These are phyloP conservation scores for Candida germanica DNA, from an alignment of 805 yeast species.

Conservation along the genomic window DNA sequence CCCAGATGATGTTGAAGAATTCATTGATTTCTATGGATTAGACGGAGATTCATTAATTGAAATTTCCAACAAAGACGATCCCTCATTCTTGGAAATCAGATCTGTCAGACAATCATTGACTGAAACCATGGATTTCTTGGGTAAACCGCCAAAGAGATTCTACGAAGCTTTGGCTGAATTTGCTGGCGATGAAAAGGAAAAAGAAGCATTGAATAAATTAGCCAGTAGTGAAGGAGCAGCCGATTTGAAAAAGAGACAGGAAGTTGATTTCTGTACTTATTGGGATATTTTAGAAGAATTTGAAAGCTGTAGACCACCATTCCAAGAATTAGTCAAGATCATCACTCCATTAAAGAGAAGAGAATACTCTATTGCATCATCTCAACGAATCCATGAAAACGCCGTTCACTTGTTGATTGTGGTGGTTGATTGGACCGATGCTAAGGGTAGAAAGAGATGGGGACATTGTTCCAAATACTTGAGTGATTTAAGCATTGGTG, in stretches of 20 bases:
- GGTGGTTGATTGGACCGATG: constrained; percentile 93
- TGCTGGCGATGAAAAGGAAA: constrained; percentile 70
- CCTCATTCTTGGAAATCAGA: constrained; percentile 60
- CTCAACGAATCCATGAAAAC: constrained; percentile 87
- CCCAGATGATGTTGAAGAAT: constrained; percentile 58
- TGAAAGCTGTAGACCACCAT: constrained; percentile 75
- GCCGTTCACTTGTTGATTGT: constrained; percentile 89
- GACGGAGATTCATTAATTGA: constrained; percentile 66
- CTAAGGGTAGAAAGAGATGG: constrained; percentile 76
- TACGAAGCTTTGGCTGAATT: constrained; percentile 76
- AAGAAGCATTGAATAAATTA: constrained; percentile 55
- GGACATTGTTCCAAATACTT: constrained; percentile 95
- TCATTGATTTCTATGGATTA: constrained; percentile 69
- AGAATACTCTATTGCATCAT: constrained; percentile 96
- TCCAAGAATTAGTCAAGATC: constrained; percentile 65
- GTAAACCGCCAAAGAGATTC: constrained; percentile 94
- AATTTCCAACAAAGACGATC: constrained; percentile 66
- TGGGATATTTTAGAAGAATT: constrained; percentile 79
- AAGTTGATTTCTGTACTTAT: constrained; percentile 75
- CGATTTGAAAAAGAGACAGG: constrained; percentile 79
- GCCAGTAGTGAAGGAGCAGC: constrained; percentile 80
- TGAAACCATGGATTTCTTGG: constrained; percentile 84
- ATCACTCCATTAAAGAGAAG: constrained; percentile 91
- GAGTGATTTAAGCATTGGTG: constrained; percentile 73
- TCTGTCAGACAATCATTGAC: constrained; percentile 78